Evolutionary conservation across 306 rosid species (phyloP).

Genomic region (Sindora glabra): DNA sequence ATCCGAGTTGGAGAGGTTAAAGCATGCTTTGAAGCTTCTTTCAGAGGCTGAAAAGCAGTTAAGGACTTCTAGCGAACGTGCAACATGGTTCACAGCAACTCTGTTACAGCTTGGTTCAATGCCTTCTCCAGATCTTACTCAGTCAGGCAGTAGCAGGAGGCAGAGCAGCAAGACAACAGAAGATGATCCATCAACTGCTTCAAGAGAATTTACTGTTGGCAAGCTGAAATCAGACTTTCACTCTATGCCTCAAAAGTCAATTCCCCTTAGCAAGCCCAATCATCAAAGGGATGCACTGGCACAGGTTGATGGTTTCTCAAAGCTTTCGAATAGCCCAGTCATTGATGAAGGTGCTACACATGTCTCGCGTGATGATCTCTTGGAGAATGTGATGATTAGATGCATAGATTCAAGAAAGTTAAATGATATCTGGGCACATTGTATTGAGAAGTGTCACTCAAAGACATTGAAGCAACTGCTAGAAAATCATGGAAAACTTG

Average conservation of each 20-base stretch:
- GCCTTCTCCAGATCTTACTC: slow-evolving; percentile 71
- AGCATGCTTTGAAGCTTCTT: slow-evolving; percentile 88
- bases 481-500: slow-evolving; percentile 75
- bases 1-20: slow-evolving; percentile 96
- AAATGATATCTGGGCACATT: slow-evolving; percentile 61
- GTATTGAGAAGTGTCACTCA: slow-evolving; percentile 86
- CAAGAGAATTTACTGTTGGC: slow-evolving; percentile 51
- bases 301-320: slow-evolving; percentile 37
- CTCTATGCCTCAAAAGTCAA: slow-evolving; percentile 41
- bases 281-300: slow-evolving; percentile 36
- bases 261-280: slow-evolving; percentile 36
- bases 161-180: slow-evolving; percentile 78
- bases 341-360: slow-evolving; percentile 46
- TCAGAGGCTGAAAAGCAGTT: slow-evolving; percentile 97
- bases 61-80: slow-evolving; percentile 87
- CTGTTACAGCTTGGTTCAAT: slow-evolving; percentile 53
- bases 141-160: slow-evolving; percentile 77
- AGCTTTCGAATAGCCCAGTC: slow-evolving; percentile 37
- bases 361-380: slow-evolving; percentile 46
- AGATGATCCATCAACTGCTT: slow-evolving; percentile 75
- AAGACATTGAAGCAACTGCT: slow-evolving; percentile 87
- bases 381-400: slow-evolving; percentile 46
- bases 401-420: slow-evolving; percentile 62
- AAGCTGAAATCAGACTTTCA: slow-evolving; percentile 49
- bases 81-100: slow-evolving; percentile 96